phyloP scores from a whole-genome alignment of 2,329 filamentous ascomycete genomes.

The Colletotrichum eremochloae region DNA sequence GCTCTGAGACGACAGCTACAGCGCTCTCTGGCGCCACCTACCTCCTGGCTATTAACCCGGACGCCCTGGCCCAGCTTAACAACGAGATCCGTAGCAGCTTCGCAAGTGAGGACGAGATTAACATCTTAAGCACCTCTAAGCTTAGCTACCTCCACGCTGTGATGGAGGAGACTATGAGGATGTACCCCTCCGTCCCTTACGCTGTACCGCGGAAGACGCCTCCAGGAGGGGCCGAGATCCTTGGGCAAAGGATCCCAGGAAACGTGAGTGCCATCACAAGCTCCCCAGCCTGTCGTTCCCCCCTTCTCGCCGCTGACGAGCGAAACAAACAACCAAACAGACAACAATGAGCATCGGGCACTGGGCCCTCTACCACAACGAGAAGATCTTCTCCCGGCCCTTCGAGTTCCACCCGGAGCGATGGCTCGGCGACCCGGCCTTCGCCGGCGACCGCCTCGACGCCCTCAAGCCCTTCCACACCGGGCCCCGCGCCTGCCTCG shows the following conservation, averaged over 20 bases:
- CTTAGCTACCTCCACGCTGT: conserved; percentile 57
- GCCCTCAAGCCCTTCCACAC: conserved; percentile 34
- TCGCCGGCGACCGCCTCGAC: conserved; percentile 33
- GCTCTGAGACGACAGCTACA: conserved; percentile 53
- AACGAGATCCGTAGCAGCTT: conserved; percentile 56
- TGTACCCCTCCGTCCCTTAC: conserved; percentile 53
- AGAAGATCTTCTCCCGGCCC: conserved; percentile 60
- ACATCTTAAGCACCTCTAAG: conserved; percentile 47
- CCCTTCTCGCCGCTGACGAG: not conserved
- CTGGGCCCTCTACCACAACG: conserved; percentile 59
- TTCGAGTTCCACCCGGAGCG: conserved; percentile 64
- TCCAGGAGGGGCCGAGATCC: conserved; percentile 50
- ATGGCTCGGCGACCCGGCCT: conserved; percentile 36
- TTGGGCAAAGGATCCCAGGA: conserved; percentile 50
- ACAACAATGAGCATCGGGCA: conserved; percentile 59
- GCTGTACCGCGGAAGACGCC: conserved; percentile 48
- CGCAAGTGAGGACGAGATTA: conserved; percentile 53
- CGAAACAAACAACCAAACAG: conserved; percentile 44
- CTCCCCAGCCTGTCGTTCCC: not conserved
- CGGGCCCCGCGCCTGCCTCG: conserved; percentile 33
- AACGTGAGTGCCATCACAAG: conserved; percentile 44
- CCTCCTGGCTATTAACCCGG: conserved; percentile 50
- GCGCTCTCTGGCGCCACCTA: conserved; percentile 47
- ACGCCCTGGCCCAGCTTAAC: conserved; percentile 48
- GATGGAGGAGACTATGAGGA: conserved; percentile 58